Percentiles rank a stretch among this genome's conserved stretches.
phyloP scores from a whole-genome alignment of 257 asterid genomes.

The Fraxinus americana region DNA sequence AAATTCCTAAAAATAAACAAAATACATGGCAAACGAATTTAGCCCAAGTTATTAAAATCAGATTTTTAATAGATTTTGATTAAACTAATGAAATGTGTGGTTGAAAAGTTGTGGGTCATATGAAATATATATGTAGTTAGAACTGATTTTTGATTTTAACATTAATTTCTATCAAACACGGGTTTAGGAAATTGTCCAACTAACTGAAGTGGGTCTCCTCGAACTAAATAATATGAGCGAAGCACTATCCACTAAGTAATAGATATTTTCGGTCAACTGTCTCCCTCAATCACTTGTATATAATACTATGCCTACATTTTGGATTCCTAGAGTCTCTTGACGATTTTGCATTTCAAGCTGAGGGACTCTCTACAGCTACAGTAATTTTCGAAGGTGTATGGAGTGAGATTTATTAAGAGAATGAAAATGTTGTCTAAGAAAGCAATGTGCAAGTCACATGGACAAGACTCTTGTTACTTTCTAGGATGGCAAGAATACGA shows the following conservation, averaged over 20 bases:
- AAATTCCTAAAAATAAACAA: no score
- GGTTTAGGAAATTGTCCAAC: background rate
- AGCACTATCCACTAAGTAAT: background rate
- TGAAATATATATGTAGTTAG: no score
- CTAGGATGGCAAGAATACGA: conserved; percentile 53
- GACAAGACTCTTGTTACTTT: conserved; percentile 58
- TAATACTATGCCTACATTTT: no score
- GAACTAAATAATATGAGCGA: background rate
- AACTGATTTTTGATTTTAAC: no score
- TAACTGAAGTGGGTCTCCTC: background rate
- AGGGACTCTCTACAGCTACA: no score
- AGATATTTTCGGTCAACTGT: conserved; percentile 7
- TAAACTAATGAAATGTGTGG: no score
- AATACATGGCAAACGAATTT: no score
- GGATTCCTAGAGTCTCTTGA: background rate
- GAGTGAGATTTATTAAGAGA: no score
- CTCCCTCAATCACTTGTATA: conserved; percentile 14
- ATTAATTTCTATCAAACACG: no score
- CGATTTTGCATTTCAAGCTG: background rate
- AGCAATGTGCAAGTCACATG: conserved; percentile 52
- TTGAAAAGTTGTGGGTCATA: no score
- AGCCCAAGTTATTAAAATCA: no score
- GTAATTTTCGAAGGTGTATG: conserved; percentile 12
- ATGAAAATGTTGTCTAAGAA: conserved; percentile 47
- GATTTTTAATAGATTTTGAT: no score